Conservation (phyloP, 2,329 filamentous ascomycete species). For the Fonsecaea pedrosoi region DNA sequence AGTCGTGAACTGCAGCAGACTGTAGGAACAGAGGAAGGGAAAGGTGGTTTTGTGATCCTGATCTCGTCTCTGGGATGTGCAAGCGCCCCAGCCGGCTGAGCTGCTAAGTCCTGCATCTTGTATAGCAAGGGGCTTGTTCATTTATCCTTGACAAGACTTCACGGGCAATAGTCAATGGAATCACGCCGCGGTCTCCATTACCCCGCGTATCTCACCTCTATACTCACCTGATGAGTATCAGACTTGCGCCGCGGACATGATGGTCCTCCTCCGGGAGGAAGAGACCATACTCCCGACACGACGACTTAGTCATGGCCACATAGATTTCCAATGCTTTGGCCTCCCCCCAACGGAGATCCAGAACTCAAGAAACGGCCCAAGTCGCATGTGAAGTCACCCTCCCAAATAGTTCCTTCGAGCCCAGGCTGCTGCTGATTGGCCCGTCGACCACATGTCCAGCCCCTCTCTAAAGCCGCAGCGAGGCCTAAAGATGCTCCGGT, state of each 20-base stretch:
- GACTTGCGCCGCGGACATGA: background rate
- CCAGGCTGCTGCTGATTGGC: background rate
- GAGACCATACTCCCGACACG: background rate
- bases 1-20: background rate
- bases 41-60: background rate
- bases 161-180: background rate
- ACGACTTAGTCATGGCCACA: background rate
- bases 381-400: background rate
- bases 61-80: background rate
- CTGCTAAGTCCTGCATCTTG: background rate
- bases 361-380: background rate
- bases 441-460: background rate
- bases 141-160: background rate
- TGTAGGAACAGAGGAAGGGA: background rate
- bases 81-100: background rate
- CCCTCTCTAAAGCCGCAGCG: slow-evolving; percentile 1
- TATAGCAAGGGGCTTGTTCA: background rate
- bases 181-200: background rate
- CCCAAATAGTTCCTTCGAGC: background rate
- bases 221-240: background rate
- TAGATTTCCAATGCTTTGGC: background rate
- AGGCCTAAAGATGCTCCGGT: background rate
- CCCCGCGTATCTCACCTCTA: background rate
- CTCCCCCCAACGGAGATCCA: background rate
- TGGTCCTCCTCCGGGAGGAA: background rate